Base-by-base conservation (phyloP, 305 asterid species). In the Plantago rigida region DNA sequence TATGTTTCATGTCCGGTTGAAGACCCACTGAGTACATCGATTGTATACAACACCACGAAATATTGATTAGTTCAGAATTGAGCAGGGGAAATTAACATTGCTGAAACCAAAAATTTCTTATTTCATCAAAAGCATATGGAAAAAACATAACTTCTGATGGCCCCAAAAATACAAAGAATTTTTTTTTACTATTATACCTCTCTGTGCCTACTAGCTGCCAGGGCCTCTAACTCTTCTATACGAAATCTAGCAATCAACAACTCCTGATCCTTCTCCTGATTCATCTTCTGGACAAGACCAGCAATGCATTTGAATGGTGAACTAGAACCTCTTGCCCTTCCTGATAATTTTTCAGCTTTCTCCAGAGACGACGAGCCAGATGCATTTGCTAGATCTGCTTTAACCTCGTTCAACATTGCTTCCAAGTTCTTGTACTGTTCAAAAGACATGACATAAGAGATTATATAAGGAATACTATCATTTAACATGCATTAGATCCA, bases 281-380 rank as follows among this genome's bases (percentile, higher is more conserved):
- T 84, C 92, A 84, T 82, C 59, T 84, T 95, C 72, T 84, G 97
- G 76, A 89, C 89, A 66, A 89, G 62, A 71, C 81, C 85, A 70
- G 87, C 63, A 45, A 87, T 87, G 87, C 95, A 89, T 81, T 84
- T 84, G 83, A 89, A 89, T 44, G 97, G 97, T 49, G 97, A 89
- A 68, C 92, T 75, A 47, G 92, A 89, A 64, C 95, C 94, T 77
- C 95, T 84, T 63, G 82, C 53, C 80, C 78, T 83, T 72, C 79
- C 71, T 69, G 78, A 71, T 67, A 24, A 62, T 77, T 81, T 87
- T 67, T 87, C 97, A 47, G 65, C 72, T 68, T 73, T 81, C 45
- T 79, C 85, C 69, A 68, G 42, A 51, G 76, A 66, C 61, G 82
- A 60, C 44, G 70, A 85, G 56, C 66, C 80, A 67, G 78, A 74